phyloP scores from a whole-genome alignment of 2,329 filamentous ascomycete genomes.

The Colletotrichum caudatum region DNA sequence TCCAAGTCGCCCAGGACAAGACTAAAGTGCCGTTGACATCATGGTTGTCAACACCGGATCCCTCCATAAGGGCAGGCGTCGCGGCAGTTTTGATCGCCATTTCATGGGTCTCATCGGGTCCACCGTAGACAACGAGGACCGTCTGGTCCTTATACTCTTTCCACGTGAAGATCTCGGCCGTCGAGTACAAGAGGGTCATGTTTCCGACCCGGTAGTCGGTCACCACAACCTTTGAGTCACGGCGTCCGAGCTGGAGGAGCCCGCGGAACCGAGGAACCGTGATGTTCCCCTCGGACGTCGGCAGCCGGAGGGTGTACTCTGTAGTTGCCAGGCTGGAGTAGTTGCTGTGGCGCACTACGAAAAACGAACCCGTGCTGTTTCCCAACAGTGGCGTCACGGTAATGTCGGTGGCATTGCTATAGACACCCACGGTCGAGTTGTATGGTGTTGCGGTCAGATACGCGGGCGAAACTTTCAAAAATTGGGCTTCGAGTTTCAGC shows the following conservation, averaged over 20 bases:
- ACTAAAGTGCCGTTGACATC: slow-evolving; percentile 37
- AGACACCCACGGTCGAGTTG: slow-evolving; percentile 62
- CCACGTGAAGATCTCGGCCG: slow-evolving; percentile 78
- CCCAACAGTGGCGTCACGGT: slow-evolving; percentile 72
- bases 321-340: slow-evolving; percentile 70
- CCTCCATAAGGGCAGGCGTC: slow-evolving; percentile 53
- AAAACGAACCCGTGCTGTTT: slow-evolving; percentile 69
- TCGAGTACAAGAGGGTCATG: slow-evolving; percentile 73
- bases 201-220: slow-evolving; percentile 74
- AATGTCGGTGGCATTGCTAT: slow-evolving; percentile 63
- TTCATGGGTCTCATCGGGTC: slow-evolving; percentile 72
- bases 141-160: slow-evolving; percentile 71
- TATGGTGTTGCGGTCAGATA: slow-evolving; percentile 73
- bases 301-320: slow-evolving; percentile 72
- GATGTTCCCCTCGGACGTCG: slow-evolving; percentile 63
- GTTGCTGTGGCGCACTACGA: slow-evolving; percentile 74
- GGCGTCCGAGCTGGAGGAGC: slow-evolving; percentile 67
- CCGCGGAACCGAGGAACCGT: slow-evolving; percentile 70
- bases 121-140: slow-evolving; percentile 73
- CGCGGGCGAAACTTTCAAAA: slow-evolving; percentile 77
- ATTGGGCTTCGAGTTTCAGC: slow-evolving; percentile 80
- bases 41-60: slow-evolving; percentile 34
- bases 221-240: slow-evolving; percentile 77
- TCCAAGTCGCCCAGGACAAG: slow-evolving; percentile 63
- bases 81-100: slow-evolving; percentile 60